A percentile compares a stretch with the other conserved stretches of the same genome.
phyloP scores from a whole-genome alignment of 1,284 basidiomycete genomes.

The Singerocomus inundabilis region DNA sequence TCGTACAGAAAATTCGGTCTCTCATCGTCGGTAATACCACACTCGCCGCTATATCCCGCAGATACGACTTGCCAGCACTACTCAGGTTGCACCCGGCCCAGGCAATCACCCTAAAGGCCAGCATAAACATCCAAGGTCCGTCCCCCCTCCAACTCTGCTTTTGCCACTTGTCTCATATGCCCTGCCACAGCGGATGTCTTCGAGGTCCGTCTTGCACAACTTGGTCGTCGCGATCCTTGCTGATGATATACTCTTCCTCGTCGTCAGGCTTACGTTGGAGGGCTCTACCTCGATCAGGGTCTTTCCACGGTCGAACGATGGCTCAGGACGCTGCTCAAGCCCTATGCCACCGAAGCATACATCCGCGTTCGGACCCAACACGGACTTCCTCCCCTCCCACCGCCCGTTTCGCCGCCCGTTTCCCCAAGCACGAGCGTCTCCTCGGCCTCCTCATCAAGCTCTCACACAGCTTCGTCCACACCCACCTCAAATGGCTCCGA shows the following conservation, averaged over 20 bases:
- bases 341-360: slow-evolving; percentile 63
- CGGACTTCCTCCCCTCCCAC: slow-evolving; percentile 44
- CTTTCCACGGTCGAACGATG: slow-evolving; percentile 53
- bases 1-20: slow-evolving; percentile 64
- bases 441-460: slow-evolving; percentile 6
- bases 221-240: not conserved
- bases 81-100: slow-evolving; percentile 68
- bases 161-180: slow-evolving; percentile 8
- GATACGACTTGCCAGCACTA: slow-evolving; percentile 58
- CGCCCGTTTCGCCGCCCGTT: slow-evolving; percentile 3
- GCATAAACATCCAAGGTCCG: slow-evolving; percentile 66
- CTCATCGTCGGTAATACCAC: slow-evolving; percentile 71
- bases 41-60: slow-evolving; percentile 63
- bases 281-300: slow-evolving; percentile 66
- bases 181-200: slow-evolving; percentile 63
- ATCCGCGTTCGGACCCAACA: slow-evolving; percentile 59
- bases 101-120: slow-evolving; percentile 62
- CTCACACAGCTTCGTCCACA: not conserved
- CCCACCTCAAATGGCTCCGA: not conserved
- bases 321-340: slow-evolving; percentile 59
- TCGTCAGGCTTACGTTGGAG: slow-evolving; percentile 68
- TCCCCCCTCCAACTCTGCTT: not conserved
- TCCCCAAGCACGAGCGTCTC: slow-evolving; percentile 26
- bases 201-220: slow-evolving; percentile 47
- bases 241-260: not conserved